Evolutionary conservation across 75 land plant genomes (phyloP), one percentile per base, ranked within the genome.

Genomic region (Cunninghamia lanceolata): DNA sequence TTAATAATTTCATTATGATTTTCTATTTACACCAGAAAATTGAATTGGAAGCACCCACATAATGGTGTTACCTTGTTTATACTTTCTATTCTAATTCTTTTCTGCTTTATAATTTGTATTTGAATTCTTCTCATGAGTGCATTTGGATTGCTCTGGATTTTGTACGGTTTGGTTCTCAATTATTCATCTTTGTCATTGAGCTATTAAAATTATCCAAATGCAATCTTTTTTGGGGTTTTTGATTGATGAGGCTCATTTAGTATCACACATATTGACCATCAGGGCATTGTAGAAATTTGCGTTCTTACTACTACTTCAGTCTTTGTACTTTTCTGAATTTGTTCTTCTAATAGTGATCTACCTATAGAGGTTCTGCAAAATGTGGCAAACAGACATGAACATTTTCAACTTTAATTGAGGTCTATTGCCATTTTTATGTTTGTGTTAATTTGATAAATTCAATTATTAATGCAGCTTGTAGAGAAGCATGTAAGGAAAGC

Each of bases 381-480:
- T 47, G 9, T 47, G 11, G 52, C 52, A 47, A 11, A 47, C 9
- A 47, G 52, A 47, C 42, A 40, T 47, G 0, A 47, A 47, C 53
- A 50, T 63, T 63, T 63, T 7, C 28, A 63, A 63, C 28, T 63
- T 63, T 7, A 28, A 63, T 63, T 63, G 68, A 63, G 68, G 8
- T 16, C 42, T 39, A 13, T 7, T 35, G 81, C 38, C 81, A 19
- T 35, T 17, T 36, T 36, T 19, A 36, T 5, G n/a, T 63, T 59
- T 63, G n/a, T 28, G 68, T 63, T 28, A 25, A 7, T 63, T n/a
- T 63, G 9, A 63, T 28, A 63, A 63, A 63, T 63, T 25, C 8
- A 36, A 36, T n/a, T 35, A 36, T 78, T 38, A 35, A 36, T 78
- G 88, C 52, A 95, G 96, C 77, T 93, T 35, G 91, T 90, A 56